Conservation (phyloP, 1,139 yeast species). For the Scheffersomyces illinoinensis region DNA sequence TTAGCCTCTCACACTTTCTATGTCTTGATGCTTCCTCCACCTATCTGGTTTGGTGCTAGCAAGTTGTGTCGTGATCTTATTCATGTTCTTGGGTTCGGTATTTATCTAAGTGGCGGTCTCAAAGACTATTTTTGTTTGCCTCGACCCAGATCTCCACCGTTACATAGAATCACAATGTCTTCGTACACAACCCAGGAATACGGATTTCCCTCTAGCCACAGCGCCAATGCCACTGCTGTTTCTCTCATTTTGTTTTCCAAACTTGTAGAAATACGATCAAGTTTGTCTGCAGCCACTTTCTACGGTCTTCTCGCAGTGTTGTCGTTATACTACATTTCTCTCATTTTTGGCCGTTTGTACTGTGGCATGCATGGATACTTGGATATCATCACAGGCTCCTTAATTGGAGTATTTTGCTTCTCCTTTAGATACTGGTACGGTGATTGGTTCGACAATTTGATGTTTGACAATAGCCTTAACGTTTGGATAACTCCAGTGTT, state of each 20-base stretch:
- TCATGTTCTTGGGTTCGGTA: conserved; percentile 80
- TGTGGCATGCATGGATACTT: conserved; percentile 98
- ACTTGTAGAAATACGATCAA: conserved; percentile 16
- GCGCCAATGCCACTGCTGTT: conserved; percentile 89
- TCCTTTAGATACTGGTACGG: conserved; percentile 41
- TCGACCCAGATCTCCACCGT: conserved; percentile 89
- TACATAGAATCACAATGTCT: conserved; percentile 85
- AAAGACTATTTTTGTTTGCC: conserved; percentile 91
- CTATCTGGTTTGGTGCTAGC: conserved; percentile 79
- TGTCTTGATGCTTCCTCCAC: conserved; percentile 82
- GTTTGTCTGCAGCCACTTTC: conserved; percentile 7
- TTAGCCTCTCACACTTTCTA: conserved; percentile 93
- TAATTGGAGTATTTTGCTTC: conserved; percentile 58
- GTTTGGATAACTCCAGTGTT: conserved; percentile 25
- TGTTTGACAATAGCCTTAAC: conserved; percentile 18
- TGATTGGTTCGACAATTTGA: conserved; percentile 37
- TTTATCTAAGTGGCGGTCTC: conserved; percentile 71
- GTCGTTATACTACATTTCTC: conserved; percentile 58
- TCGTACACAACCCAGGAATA: conserved; percentile 89
- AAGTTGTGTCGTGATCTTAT: conserved; percentile 68
- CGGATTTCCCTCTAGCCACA: conserved; percentile 92
- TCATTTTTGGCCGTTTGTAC: conserved; percentile 80
- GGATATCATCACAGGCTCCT: conserved; percentile 68
- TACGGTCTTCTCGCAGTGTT: conserved; percentile 14
- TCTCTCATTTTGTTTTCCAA: conserved; percentile 48